A percentile compares a stretch with the other conserved stretches of the same genome.
These are phyloP conservation scores for Aspergillaceae sp. DNA, from an alignment of 2,329 filamentous ascomycete species.

Conservation along the genomic window DNA sequence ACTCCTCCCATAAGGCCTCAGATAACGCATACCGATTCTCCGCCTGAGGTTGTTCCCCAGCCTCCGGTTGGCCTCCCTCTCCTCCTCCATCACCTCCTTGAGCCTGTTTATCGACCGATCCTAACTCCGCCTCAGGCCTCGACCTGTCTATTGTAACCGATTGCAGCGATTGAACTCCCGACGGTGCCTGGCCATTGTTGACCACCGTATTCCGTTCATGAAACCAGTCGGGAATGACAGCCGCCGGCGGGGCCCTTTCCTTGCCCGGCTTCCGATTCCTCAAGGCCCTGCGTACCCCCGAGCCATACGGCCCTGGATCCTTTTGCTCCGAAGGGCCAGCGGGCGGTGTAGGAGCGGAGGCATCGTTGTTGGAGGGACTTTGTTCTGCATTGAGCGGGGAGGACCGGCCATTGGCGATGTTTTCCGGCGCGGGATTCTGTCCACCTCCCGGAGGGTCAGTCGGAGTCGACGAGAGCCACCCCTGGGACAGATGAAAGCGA, in stretches of 20 bases:
- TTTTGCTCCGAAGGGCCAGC: conserved; percentile 14
- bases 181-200: conserved; percentile 9
- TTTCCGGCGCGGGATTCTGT: conserved; percentile 12
- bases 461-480: conserved; percentile 20
- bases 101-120: conserved; percentile 5
- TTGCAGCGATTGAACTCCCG: conserved; percentile 8
- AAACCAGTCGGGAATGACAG: conserved; percentile 32
- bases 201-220: conserved; percentile 26
- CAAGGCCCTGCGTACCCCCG: conserved; percentile 30
- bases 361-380: conserved; percentile 7
- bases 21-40: conserved; percentile 32
- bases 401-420: conserved; percentile 12
- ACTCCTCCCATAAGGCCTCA: conserved; percentile 39
- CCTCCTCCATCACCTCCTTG: conserved; percentile 17
- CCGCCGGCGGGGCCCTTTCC: conserved; percentile 11
- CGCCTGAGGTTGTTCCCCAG: conserved; percentile 8
- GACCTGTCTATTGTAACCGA: conserved; percentile 21
- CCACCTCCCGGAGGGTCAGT: conserved; percentile 18
- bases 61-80: conserved; percentile 11
- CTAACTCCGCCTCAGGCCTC: conserved; percentile 10
- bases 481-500: conserved; percentile 25
- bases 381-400: conserved; percentile 12
- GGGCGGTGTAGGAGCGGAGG: conserved; percentile 6
- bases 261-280: conserved; percentile 23
- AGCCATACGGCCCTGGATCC: conserved; percentile 29